These are phyloP conservation scores for Pythium volutum DNA, from an alignment of 352 stramenopile genomes.

Conservation along the genomic window DNA sequence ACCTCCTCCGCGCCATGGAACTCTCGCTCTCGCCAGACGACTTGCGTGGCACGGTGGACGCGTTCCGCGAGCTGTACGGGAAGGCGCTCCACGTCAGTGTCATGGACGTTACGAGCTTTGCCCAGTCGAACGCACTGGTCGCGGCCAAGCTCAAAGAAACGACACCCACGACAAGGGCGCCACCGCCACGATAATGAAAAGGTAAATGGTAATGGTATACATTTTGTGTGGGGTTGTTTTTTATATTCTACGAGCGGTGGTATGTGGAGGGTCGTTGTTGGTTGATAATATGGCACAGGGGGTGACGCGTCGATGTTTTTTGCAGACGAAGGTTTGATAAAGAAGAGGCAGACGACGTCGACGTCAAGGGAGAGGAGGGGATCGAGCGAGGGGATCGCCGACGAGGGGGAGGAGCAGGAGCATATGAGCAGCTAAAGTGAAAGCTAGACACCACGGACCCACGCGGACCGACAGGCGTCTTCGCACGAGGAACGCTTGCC, in stretches of 20 bases:
- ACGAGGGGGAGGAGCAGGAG: neutral
- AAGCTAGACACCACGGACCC: constrained; percentile 43
- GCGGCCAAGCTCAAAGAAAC: constrained; percentile 10
- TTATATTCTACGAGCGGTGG: constrained; percentile 18
- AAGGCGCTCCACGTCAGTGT: constrained; percentile 53
- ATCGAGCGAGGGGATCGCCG: neutral
- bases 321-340: neutral
- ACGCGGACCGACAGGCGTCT: constrained; percentile 75
- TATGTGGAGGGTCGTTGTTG: neutral
- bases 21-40: constrained; percentile 34
- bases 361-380: neutral
- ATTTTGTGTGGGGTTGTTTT: constrained; percentile 12
- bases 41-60: constrained; percentile 21
- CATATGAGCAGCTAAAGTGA: constrained; percentile 15
- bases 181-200: too few relatives aligned
- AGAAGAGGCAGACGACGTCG: neutral
- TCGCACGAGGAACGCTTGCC: constrained; percentile 75
- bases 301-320: neutral
- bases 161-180: too few relatives aligned
- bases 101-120: constrained; percentile 60
- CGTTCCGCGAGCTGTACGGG: constrained; percentile 37
- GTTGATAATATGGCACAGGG: constrained; percentile 29
- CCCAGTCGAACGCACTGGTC: constrained; percentile 34
- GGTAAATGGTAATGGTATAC: constrained; percentile 23
- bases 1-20: constrained; percentile 38